Percentiles rank a stretch among this genome's conserved stretches.
phyloP scores from a whole-genome alignment of 2,329 filamentous ascomycete genomes.

The Apiospora sp. region DNA sequence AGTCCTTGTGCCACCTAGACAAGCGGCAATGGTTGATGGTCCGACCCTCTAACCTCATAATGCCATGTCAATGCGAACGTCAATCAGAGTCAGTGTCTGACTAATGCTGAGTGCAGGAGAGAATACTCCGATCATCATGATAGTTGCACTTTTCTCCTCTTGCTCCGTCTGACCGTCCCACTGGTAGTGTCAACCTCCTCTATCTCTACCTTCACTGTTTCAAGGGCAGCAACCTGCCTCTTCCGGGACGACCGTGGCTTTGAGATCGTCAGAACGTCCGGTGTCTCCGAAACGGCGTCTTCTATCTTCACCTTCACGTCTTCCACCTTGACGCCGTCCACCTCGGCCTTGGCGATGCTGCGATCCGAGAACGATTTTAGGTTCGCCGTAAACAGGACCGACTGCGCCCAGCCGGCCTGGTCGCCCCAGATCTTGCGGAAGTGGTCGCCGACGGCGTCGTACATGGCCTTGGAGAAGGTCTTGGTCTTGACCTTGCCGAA shows the following conservation, averaged over 20 bases:
- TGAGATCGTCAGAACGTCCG: constrained; percentile 26
- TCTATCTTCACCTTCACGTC: constrained; percentile 41
- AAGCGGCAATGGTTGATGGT: not conserved
- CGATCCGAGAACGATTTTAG: constrained; percentile 82
- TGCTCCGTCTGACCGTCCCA: not conserved
- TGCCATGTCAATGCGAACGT: not conserved
- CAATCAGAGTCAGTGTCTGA: too few relatives aligned
- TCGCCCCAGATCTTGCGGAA: constrained; percentile 91
- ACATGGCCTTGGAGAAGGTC: constrained; percentile 86
- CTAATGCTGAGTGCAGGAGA: not conserved
- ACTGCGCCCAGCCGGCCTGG: constrained; percentile 97
- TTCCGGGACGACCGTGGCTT: constrained; percentile 35
- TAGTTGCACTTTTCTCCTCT: constrained; percentile 24
- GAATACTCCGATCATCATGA: not conserved
- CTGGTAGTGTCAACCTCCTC: not conserved
- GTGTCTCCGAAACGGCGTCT: constrained; percentile 24
- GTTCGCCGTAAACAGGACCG: constrained; percentile 94
- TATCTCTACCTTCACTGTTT: constrained; percentile 4
- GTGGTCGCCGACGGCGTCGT: constrained; percentile 88
- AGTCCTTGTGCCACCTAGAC: not conserved
- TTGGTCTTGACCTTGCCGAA: constrained; percentile 86
- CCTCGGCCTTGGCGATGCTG: constrained; percentile 48
- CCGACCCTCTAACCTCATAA: not conserved
- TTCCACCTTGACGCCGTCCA: constrained; percentile 36
- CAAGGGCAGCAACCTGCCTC: constrained; percentile 30